Evolutionary conservation across 805 yeast genomes (phyloP), one percentile per base, ranked within the genome.

Genomic region (Pichia phayaonensis): DNA sequence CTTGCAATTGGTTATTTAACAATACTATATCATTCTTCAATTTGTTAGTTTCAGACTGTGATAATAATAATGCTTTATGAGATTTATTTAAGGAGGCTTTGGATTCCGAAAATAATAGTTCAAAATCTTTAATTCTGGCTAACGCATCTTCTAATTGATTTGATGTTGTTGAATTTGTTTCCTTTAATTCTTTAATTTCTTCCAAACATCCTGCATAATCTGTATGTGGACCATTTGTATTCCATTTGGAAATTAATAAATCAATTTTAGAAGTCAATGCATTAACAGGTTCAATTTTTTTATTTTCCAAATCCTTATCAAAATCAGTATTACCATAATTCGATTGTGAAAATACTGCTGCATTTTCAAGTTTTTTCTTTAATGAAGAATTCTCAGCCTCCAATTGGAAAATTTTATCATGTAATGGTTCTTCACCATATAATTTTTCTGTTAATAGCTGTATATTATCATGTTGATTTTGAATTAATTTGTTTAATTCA

Each of bases 71-170:
- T 0, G 96, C 96, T 54, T 76, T 79, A 50, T 84, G 83, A 15
- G 92, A 82, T 62, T 83, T 87, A 57, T 79, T 80, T 31, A 87
- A 83, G 23, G 88, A 80, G 54, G 79, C 81, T 49, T 86, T 66
- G 0, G 94, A 85, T 59, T 83, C 81, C 55, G 78, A 78, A 68
- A 86, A 88, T 60, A 84, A 83, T 8, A 71, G 76, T 65, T 88
- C 92, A 47, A 76, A 66, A 29, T 70, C 69, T 29, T 49, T 53
- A n/a, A 56, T 52, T 47, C 56, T 59, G 6, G 41, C 20, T 8
- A 55, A 22, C 4, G 44, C 40, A 15, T 68, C 61, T 27, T 70
- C 74, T 20, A 59, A 42, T 43, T 61, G 47, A 0, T 43, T 63
- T 20, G 65, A 55, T 45, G 80, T 61, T 29, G 71, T 72, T 15